Conservation (phyloP, 306 rosid genomes). For the Sicyos edulis region DNA sequence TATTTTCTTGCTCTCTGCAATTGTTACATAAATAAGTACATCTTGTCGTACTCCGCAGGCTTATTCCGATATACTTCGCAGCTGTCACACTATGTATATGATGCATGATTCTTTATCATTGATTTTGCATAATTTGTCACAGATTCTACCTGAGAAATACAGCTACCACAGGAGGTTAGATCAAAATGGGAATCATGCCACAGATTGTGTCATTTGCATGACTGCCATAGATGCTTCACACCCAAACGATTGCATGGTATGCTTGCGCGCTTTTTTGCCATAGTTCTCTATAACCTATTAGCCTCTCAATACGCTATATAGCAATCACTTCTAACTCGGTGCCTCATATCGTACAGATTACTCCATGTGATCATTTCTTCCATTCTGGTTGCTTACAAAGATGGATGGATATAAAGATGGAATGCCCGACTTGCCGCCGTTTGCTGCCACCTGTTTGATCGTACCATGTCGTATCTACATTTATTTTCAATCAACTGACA, state of each 20-base stretch:
- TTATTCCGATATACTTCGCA: not conserved
- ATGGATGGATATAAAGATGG: constrained; percentile 99
- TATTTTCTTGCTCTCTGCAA: not conserved
- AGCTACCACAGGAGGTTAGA: constrained; percentile 69
- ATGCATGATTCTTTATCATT: not conserved
- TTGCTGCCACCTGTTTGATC: constrained; percentile 76
- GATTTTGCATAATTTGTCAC: constrained; percentile 28
- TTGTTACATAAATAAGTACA: not conserved
- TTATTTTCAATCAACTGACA: constrained; percentile 46
- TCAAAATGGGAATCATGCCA: constrained; percentile 51
- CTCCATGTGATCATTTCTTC: constrained; percentile 98
- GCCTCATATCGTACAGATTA: constrained; percentile 47
- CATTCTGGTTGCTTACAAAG: constrained; percentile 95
- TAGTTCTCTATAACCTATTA: not conserved
- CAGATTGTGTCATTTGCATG: constrained; percentile 98
- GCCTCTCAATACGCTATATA: not conserved
- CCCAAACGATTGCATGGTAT: constrained; percentile 86
- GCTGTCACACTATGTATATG: not conserved
- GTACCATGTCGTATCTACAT: constrained; percentile 32
- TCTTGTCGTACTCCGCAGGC: not conserved
- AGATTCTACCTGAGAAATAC: constrained; percentile 96
- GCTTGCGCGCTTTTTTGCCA: constrained; percentile 14
- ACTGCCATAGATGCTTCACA: constrained; percentile 60
- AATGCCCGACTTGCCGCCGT: constrained; percentile 99
- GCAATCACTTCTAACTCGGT: constrained; percentile 21